A percentile compares a stretch with the other conserved stretches of the same genome.
These are phyloP conservation scores for Colletotrichum liaoningense DNA, from an alignment of 2,329 filamentous ascomycete genomes.

Conservation along the genomic window DNA sequence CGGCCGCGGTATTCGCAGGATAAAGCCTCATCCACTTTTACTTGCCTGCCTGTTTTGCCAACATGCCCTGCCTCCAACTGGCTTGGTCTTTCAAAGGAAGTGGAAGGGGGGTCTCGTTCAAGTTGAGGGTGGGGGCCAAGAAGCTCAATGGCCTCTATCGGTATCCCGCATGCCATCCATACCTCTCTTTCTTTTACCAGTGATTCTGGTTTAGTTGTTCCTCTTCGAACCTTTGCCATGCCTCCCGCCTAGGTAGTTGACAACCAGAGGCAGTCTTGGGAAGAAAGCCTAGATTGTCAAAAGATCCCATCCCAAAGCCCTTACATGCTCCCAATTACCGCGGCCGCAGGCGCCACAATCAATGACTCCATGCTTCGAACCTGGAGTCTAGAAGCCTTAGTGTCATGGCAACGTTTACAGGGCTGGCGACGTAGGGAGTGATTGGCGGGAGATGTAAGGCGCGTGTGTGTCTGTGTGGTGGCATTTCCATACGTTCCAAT, in stretches of 20 bases:
- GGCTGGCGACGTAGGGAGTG: constrained; percentile 11
- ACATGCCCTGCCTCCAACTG: background rate
- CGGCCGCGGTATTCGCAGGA: constrained; percentile 17
- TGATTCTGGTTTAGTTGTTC: no score
- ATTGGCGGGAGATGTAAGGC: constrained; percentile 1
- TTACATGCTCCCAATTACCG: constrained; percentile 12
- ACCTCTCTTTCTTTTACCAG: background rate
- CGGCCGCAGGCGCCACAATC: constrained; percentile 25
- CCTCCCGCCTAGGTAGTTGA: background rate
- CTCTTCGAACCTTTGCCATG: background rate
- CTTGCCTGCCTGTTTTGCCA: background rate
- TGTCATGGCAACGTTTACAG: constrained; percentile 26
- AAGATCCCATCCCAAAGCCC: background rate
- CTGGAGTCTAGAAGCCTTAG: constrained; percentile 25
- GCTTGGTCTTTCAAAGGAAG: background rate
- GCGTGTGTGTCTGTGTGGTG: background rate
- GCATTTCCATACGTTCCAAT: constrained; percentile 26
- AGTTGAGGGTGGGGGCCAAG: background rate
- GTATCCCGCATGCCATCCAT: no score
- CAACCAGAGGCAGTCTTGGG: background rate
- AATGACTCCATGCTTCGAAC: background rate
- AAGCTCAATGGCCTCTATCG: background rate
- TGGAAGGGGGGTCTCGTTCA: background rate
- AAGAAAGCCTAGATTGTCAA: background rate
- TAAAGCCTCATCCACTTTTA: constrained; percentile 6